Conservation (phyloP, 108 stramenopile species). For the Nannochloropsis salina region DNA sequence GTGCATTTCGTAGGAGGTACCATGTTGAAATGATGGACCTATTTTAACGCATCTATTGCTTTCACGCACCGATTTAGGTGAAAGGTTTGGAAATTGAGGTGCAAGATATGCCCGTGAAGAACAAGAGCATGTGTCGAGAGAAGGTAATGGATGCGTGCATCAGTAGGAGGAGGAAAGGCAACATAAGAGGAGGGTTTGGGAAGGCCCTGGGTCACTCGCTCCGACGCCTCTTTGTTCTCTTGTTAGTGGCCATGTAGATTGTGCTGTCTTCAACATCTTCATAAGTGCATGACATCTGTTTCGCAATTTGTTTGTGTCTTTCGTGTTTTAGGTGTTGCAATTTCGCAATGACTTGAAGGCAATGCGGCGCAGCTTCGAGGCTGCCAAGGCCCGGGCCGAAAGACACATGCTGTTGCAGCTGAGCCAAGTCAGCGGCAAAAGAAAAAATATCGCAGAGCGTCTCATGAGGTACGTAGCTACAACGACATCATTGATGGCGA, state of each 20-base stretch:
- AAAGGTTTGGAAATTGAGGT: background rate
- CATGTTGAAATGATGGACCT: background rate
- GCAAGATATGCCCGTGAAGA: background rate
- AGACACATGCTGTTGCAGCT: background rate
- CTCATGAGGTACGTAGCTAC: background rate
- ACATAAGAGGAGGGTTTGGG: too few species aligned
- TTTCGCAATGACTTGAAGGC: conserved; percentile 17
- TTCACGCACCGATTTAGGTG: background rate
- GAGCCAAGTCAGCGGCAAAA: background rate
- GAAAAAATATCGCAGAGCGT: background rate
- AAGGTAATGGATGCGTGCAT: background rate
- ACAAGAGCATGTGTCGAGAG: background rate
- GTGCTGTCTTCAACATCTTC: too few species aligned
- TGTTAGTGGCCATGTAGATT: too few species aligned
- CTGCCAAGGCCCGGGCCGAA: background rate
- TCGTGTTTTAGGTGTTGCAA: background rate
- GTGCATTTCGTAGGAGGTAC: background rate
- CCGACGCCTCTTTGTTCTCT: too few species aligned
- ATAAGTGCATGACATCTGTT: too few species aligned
- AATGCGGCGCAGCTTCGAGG: background rate
- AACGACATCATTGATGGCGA: background rate
- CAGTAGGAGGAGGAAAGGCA: too few species aligned
- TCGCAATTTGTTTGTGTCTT: background rate
- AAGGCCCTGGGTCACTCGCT: too few species aligned
- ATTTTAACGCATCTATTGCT: too few species aligned